These are phyloP conservation scores for Coelastrella sp. DNA, from an alignment of 139 green algal genomes.

Conservation along the genomic window DNA sequence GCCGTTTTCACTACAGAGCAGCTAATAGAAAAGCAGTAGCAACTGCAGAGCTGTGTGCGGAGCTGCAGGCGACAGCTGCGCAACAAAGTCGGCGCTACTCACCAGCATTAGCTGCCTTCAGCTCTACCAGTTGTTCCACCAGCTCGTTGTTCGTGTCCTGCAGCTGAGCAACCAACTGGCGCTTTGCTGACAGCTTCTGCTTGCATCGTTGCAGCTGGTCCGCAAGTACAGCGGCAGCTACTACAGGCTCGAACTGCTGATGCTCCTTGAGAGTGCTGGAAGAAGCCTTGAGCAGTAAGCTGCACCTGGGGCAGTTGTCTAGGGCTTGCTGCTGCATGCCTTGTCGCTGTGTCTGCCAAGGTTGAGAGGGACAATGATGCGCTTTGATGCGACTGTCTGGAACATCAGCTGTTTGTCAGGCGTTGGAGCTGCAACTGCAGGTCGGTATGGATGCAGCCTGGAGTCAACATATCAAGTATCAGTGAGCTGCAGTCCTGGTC, in stretches of 20 bases:
- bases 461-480: no score
- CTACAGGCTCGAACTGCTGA: not conserved
- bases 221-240: not conserved
- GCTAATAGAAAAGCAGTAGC: not conserved
- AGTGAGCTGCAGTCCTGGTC: no score
- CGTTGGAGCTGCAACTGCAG: no score
- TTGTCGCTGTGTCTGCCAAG: not conserved
- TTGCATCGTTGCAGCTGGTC: not conserved
- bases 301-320: not conserved
- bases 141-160: not conserved
- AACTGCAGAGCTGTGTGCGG: not conserved
- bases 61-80: not conserved
- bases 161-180: not conserved
- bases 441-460: no score
- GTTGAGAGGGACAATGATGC: no score
- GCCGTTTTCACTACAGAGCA: no score
- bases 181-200: not conserved
- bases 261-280: not conserved
- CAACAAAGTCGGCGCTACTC: not conserved
- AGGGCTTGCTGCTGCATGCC: no score
- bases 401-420: no score
- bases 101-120: slow-evolving; percentile 4
- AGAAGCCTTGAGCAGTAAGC: not conserved
- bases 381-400: no score
- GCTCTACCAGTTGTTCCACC: not conserved